Evolutionary conservation across 2,329 filamentous ascomycete species (phyloP).

Genomic region (Aspergillus jensenii): DNA sequence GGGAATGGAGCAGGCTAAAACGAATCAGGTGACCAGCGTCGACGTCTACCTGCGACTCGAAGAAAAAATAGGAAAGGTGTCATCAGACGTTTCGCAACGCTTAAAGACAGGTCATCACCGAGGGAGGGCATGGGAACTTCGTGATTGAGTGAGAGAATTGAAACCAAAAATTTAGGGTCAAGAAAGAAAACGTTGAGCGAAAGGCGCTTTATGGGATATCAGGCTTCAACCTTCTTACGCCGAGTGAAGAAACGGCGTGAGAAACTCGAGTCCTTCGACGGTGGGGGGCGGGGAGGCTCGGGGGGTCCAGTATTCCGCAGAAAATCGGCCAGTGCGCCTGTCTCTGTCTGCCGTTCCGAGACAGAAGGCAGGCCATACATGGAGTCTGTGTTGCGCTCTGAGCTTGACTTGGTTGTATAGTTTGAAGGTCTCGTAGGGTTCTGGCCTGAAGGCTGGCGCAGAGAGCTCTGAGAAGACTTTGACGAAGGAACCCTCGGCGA

Average conservation of each 20-base stretch:
- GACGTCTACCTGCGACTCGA: neutral
- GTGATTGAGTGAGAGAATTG: conserved; percentile 4
- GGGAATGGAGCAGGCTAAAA: neutral
- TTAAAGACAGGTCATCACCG: conserved; percentile 13
- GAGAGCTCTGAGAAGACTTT: conserved; percentile 34
- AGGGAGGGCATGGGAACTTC: conserved; percentile 11
- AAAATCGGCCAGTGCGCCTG: conserved; percentile 71
- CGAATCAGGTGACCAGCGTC: neutral
- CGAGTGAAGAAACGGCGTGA: conserved; percentile 26
- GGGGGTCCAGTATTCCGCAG: conserved; percentile 68
- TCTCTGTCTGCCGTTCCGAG: conserved; percentile 43
- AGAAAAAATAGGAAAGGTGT: neutral
- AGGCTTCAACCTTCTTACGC: conserved; percentile 24
- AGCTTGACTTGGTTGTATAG: conserved; percentile 40
- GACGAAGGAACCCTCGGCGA: conserved; percentile 23
- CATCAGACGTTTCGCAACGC: conserved; percentile 11
- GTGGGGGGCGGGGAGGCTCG: conserved; percentile 29
- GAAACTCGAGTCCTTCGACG: conserved; percentile 18
- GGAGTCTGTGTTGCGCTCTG: conserved; percentile 30
- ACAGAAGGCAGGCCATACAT: conserved; percentile 21
- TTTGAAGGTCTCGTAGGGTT: conserved; percentile 28
- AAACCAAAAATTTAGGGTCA: neutral
- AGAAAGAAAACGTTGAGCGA: neutral
- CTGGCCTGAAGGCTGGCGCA: conserved; percentile 35
- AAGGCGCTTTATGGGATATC: neutral